phyloP scores from a whole-genome alignment of 495 filamentous ascomycete species.

The Usnea hakonensis region DNA sequence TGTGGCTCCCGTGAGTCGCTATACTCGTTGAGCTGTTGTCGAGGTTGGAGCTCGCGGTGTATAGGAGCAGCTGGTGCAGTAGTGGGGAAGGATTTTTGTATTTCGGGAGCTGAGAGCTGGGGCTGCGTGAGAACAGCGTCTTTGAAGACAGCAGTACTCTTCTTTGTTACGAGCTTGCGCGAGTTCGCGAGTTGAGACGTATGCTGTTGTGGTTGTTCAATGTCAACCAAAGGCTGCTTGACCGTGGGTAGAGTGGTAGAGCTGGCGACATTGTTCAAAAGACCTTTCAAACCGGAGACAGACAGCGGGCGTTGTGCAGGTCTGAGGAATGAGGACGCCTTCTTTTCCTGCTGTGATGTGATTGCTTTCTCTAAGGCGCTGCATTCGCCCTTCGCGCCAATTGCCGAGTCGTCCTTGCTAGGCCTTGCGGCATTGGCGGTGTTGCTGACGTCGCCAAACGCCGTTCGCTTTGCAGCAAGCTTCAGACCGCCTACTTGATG shows the following conservation, averaged over 20 bases:
- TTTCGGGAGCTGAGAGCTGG: conserved; percentile 1
- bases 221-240: conserved; percentile 29
- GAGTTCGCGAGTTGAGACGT: conserved; percentile 25
- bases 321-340: conserved; percentile 44
- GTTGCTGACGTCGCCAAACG: conserved; percentile 77
- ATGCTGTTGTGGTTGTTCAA: conserved; percentile 31
- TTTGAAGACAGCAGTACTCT: conserved; percentile 57
- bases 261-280: conserved; percentile 38
- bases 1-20: conserved; percentile 15
- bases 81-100: conserved; percentile 8
- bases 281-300: conserved; percentile 37
- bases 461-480: conserved; percentile 62
- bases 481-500: conserved; percentile 53
- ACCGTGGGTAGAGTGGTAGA: conserved; percentile 28
- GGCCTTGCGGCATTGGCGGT: conserved; percentile 45
- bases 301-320: conserved; percentile 60
- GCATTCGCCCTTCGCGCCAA: conserved; percentile 41
- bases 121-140: conserved; percentile 34
- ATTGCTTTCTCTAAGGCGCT: conserved; percentile 39
- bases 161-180: conserved; percentile 50
- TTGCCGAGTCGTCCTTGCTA: conserved; percentile 46
- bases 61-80: conserved; percentile 20
- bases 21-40: conserved; percentile 41
- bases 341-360: conserved; percentile 35
- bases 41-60: conserved; percentile 27